phyloP scores from a whole-genome alignment of 2,329 filamentous ascomycete genomes.

The Aschersonia sp. region DNA sequence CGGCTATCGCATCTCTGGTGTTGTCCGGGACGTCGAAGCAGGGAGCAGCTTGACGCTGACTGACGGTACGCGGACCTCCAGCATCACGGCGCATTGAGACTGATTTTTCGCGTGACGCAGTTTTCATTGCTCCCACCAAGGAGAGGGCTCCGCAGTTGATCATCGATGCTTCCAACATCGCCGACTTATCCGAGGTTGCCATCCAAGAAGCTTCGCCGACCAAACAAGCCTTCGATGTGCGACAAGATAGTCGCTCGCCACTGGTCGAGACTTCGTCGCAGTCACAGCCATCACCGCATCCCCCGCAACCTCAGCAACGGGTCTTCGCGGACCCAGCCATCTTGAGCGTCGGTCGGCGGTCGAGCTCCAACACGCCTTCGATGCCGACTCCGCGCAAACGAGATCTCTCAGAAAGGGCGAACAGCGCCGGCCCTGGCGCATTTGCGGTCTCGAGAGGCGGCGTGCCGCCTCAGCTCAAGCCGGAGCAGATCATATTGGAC shows the following conservation, averaged over 20 bases:
- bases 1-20: constrained; percentile 51
- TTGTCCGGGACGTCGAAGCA: constrained; percentile 52
- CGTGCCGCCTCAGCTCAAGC: constrained; percentile 3
- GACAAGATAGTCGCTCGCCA: background rate
- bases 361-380: constrained; percentile 15
- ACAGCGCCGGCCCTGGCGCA: background rate
- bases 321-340: constrained; percentile 73
- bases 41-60: constrained; percentile 55
- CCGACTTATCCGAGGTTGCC: constrained; percentile 27
- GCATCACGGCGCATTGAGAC: background rate
- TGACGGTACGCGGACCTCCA: constrained; percentile 42
- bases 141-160: constrained; percentile 26
- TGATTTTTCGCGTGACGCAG: constrained; percentile 9
- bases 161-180: constrained; percentile 30
- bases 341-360: constrained; percentile 45
- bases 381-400: constrained; percentile 5
- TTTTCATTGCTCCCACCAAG: constrained; percentile 27
- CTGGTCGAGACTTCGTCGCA: background rate
- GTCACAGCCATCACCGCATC: constrained; percentile 4
- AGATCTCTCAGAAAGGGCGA: constrained; percentile 3
- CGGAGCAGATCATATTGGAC: constrained; percentile 11
- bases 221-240: constrained; percentile 12
- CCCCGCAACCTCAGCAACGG: constrained; percentile 12
- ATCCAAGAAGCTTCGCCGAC: constrained; percentile 12
- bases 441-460: background rate